Evolutionary conservation across 225 moss, liverwort and hornwort species (phyloP).

Genomic region (Climacium dendroides): DNA sequence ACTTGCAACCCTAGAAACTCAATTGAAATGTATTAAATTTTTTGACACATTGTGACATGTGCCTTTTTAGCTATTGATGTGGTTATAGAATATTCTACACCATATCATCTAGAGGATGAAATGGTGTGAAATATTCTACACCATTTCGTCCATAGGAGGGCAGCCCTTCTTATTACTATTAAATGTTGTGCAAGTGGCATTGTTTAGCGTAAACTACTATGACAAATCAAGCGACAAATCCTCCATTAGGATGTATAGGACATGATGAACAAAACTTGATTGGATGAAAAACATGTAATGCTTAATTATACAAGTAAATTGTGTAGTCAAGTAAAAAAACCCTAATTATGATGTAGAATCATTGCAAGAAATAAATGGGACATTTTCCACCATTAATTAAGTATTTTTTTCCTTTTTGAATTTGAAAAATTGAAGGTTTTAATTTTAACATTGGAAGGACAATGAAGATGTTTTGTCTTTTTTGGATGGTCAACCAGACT

Average conservation of each 20-base stretch:
- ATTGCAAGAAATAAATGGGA: too few relatives aligned
- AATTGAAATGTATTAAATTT: too few relatives aligned
- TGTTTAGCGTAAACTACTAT: rapidly evolving
- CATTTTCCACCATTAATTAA: background rate
- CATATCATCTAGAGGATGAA: too few relatives aligned
- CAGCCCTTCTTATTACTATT: too few relatives aligned
- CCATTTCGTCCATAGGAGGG: too few relatives aligned
- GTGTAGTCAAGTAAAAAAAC: rapidly evolving
- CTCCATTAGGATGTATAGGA: background rate
- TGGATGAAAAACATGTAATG: background rate
- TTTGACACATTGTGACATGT: too few relatives aligned
- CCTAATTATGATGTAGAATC: rapidly evolving
- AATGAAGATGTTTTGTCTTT: background rate
- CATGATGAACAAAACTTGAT: background rate
- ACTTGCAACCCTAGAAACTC: too few relatives aligned
- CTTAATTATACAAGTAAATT: background rate
- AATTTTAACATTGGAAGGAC: background rate
- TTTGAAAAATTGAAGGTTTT: background rate
- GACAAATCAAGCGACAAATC: background rate
- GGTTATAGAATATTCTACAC: too few relatives aligned
- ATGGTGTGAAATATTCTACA: too few relatives aligned
- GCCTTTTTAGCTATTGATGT: too few relatives aligned
- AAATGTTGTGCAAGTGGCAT: background rate
- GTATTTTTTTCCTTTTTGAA: too few relatives aligned
- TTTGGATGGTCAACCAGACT: background rate